A percentile compares a stretch with the other conserved stretches of the same genome.
phyloP scores from a whole-genome alignment of 2,329 filamentous ascomycete genomes.

The Myriangium duriaei region DNA sequence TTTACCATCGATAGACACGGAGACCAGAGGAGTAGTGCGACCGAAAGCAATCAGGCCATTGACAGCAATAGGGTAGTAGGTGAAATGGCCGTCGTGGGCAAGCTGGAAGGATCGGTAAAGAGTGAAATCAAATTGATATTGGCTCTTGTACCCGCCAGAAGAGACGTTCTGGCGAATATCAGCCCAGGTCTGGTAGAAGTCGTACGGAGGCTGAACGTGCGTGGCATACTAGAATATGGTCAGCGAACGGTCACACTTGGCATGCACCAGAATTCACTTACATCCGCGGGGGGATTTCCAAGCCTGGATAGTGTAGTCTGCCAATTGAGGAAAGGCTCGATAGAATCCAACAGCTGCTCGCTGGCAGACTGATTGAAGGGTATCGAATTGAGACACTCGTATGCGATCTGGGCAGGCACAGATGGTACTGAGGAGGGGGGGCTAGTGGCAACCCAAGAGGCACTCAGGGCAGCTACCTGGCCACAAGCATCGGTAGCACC shows the following conservation, averaged over 20 bases:
- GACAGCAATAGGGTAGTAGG: conserved; percentile 42
- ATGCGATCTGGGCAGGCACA: conserved; percentile 32
- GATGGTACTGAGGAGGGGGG: conserved; percentile 23
- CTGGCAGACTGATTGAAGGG: conserved; percentile 32
- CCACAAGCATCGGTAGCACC: conserved; percentile 19
- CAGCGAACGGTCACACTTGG: not conserved
- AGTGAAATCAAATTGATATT: conserved; percentile 36
- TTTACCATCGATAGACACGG: conserved; percentile 47
- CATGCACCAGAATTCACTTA: not conserved
- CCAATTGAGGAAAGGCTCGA: conserved; percentile 35
- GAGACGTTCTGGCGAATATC: conserved; percentile 28
- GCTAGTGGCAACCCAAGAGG: conserved; percentile 15
- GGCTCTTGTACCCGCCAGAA: conserved; percentile 26
- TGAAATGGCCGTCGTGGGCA: conserved; percentile 54
- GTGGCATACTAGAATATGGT: conserved; percentile 25
- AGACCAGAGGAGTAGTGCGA: conserved; percentile 41
- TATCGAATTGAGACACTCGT: conserved; percentile 34
- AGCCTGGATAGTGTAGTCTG: conserved; percentile 33
- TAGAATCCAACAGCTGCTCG: conserved; percentile 28
- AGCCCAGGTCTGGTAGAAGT: conserved; percentile 28
- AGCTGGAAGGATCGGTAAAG: conserved; percentile 41
- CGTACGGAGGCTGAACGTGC: conserved; percentile 32
- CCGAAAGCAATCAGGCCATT: conserved; percentile 40
- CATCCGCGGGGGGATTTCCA: conserved; percentile 32
- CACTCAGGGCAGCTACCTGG: conserved; percentile 16